Evolutionary conservation across 441 rosid species (phyloP), one percentile per base, ranked within the genome.

Genomic region (Metrosideros polymorpha): DNA sequence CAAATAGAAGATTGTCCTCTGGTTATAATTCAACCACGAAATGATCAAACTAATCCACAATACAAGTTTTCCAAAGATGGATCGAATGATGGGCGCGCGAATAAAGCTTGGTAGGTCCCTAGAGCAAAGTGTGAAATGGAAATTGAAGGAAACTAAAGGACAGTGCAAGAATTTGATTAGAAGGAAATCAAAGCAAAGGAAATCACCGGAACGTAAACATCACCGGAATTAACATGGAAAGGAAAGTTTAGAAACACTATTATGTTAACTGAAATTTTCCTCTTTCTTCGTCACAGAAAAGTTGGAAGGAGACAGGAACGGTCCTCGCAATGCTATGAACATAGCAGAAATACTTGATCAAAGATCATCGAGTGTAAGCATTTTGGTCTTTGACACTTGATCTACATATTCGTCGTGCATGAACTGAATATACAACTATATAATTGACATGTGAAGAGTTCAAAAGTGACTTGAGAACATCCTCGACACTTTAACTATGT

Each of bases 321-420:
- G 63, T 57, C 63, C 63, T 27, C 9, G 9, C 32, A n/a, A n/a
- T 57, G 63, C 15, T n/a, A 57, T 57, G n/a, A 57, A 57, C 63
- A 27, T 7, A 27, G 4, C 7, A 27, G 8, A n/a, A 27, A 57
- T 27, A 57, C 30, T 3, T 10, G 7, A 12, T 57, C 66, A n/a
- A n/a, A 57, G 66, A 57, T 57, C 9, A 57, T n/a, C 18, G 4
- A 57, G 18, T n/a, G 6, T 7, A 6, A 57, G 63, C 32, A 57
- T n/a, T 57, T 57, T 57, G 66, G n/a, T 30, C 35, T 57, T 57
- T 6, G 7, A 57, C 18, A n/a, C 30, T 57, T 14, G 4, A n/a
- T n/a, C 6, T n/a, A 14, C 1, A 0, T 29, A 13, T 57, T n/a
- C 2, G 0, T 2, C 0, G 4, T 57, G 18, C 32, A n/a, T 57